Evolutionary conservation across 2,329 filamentous ascomycete species (phyloP).

Genomic region (Chrysosphaeria jannelii): DNA sequence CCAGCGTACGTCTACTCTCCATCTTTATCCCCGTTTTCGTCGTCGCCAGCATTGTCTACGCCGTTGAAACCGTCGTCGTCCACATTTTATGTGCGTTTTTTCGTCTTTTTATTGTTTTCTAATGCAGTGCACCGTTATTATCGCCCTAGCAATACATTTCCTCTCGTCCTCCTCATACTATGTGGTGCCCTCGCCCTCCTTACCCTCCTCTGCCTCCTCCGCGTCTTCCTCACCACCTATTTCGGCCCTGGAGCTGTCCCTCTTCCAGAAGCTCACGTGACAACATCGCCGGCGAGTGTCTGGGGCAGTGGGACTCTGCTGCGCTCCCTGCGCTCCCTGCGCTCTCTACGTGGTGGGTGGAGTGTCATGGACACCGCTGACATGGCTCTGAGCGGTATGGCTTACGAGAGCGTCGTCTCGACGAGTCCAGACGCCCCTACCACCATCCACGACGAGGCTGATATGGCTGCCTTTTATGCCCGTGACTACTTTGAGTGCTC

Average conservation of each 20-base stretch:
- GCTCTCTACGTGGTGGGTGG: conserved; percentile 2
- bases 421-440: too few species aligned
- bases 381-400: too few species aligned
- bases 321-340: too few species aligned
- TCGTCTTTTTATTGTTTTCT: conserved; percentile 1
- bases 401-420: too few species aligned
- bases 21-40: conserved; percentile 37
- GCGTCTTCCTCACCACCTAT: conserved; percentile 36
- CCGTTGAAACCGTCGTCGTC: conserved; percentile 39
- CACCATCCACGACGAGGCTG: too few species aligned
- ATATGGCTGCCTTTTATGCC: conserved; percentile 55
- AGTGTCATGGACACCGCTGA: too few species aligned
- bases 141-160: conserved; percentile 19
- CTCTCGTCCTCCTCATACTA: conserved; percentile 30
- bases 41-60: conserved; percentile 32
- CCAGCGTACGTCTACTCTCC: conserved; percentile 2
- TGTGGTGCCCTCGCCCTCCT: conserved; percentile 44
- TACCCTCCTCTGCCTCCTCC: conserved; percentile 35
- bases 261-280: too few species aligned
- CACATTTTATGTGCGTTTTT: conserved; percentile 30
- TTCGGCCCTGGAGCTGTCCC: conserved; percentile 17
- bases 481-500: conserved; percentile 68
- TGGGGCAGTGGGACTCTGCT: too few species aligned
- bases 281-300: too few species aligned
- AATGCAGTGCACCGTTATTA: conserved; percentile 41